phyloP scores from a whole-genome alignment of 306 rosid species.

The Canavalia gladiata region DNA sequence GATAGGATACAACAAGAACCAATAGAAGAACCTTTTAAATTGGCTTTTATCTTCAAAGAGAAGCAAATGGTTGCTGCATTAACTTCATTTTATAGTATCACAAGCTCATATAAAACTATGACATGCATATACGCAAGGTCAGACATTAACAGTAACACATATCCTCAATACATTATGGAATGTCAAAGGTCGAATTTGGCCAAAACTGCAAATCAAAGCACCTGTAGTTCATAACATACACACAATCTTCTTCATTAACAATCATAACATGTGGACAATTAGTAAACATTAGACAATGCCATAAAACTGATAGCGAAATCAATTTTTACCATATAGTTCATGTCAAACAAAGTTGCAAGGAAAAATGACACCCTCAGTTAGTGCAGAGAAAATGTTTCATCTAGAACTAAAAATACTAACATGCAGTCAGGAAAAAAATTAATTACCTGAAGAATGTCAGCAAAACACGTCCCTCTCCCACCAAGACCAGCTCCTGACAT shows the following conservation, averaged over 20 bases:
- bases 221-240: conserved; percentile 7
- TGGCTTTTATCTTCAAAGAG: background rate
- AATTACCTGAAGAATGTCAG: conserved; percentile 87
- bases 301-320: background rate
- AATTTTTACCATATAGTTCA: conserved; percentile 13
- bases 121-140: background rate
- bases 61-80: background rate
- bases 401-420: background rate
- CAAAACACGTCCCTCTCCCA: conserved; percentile 76
- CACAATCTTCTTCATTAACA: background rate
- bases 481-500: conserved; percentile 68
- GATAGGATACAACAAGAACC: no score
- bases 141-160: background rate
- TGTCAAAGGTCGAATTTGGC: background rate
- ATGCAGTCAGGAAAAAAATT: conserved; percentile 18
- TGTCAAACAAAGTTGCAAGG: conserved; percentile 25
- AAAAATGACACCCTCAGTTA: background rate
- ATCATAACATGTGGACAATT: background rate
- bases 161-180: background rate
- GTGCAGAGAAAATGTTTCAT: conserved; percentile 11
- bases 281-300: background rate
- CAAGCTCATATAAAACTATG: background rate
- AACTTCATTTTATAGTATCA: background rate
- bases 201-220: background rate
- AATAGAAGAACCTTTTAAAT: background rate